Base-by-base conservation (phyloP, 495 filamentous ascomycete genomes). In the Cenococcum geophilum region DNA sequence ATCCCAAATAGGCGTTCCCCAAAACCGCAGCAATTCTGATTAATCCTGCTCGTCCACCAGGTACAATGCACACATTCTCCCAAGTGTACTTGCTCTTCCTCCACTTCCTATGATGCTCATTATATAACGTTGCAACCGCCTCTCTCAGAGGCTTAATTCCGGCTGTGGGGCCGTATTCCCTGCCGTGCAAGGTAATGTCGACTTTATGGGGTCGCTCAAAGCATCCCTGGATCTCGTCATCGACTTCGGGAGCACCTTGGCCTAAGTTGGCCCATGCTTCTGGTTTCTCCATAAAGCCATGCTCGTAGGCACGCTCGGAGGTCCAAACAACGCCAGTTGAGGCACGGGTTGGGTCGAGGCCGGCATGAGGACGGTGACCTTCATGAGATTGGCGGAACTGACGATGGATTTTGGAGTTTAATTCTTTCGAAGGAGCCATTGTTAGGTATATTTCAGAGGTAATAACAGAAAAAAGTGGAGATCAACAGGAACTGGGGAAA, bases 1-100 rank as follows among this genome's bases (percentile, higher is more conserved):
- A 72, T 27, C 86, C 89, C 54, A 95, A 80, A 68, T 95, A 96
- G 56, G 91, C 86, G 69, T 96, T 95, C 65, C 91, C 91, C 66
- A 97, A 73, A 12, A 97, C 92, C 22, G 92, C 92, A 1, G 92
- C 91, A 75, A 97, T 95, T 51, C 92, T 83, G 63, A 97, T 95
- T 76, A 97, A 77, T 23, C 92, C 92, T 16, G 92, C 92, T 63
- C 92, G 80, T 25, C 92, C 92, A 73, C 92, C 92, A 43, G 92
- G 92, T 4, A 97, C 92, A 70, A 97, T 95, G 74, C 89, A 91
- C n/a, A 97, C 92, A 75, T 97, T 97, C 77, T 97, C 66, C 92
- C 90, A 96, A n/a, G 87, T 91, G 72, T 97, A 97, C 74, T 95
- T 79, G 72, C 87, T 92, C n/a, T 80, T 77, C 76, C 93, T 91